Percentiles rank a stretch among this genome's conserved stretches.
Conservation (phyloP, 2,329 filamentous ascomycete species). For the Clarireedia sp. region DNA sequence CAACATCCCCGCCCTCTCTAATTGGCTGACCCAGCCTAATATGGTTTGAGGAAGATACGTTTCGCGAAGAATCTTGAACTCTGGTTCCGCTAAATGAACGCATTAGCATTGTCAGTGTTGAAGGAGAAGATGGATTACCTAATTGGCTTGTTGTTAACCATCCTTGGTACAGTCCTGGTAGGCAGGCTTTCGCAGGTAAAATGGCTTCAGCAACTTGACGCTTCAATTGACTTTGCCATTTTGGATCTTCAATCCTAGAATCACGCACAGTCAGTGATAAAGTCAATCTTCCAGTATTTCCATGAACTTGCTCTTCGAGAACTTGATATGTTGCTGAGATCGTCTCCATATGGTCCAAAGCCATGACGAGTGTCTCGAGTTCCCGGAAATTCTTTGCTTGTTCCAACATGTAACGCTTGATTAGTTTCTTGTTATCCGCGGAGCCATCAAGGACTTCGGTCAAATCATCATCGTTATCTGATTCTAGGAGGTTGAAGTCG, state of each 20-base stretch:
- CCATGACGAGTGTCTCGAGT: conserved; percentile 58
- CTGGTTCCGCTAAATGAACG: conserved; percentile 42
- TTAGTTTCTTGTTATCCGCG: conserved; percentile 28
- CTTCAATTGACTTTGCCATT: conserved; percentile 42
- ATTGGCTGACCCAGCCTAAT: conserved; percentile 71
- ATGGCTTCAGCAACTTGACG: conserved; percentile 46
- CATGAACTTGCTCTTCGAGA: conserved; percentile 19
- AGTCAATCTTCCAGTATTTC: neutral
- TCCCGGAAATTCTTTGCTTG: conserved; percentile 59
- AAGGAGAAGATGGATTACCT: conserved; percentile 10
- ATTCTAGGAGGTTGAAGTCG: conserved; percentile 28
- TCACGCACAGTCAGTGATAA: neutral
- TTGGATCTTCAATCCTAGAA: neutral
- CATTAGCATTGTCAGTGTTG: conserved; percentile 12
- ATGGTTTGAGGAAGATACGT: conserved; percentile 81
- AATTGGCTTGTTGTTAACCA: conserved; percentile 44
- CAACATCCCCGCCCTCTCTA: conserved; percentile 70
- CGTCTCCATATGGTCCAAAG: conserved; percentile 60
- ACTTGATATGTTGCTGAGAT: conserved; percentile 35
- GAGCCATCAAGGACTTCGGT: conserved; percentile 29
- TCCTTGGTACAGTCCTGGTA: conserved; percentile 54
- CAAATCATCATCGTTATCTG: conserved; percentile 23
- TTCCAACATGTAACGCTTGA: conserved; percentile 33
- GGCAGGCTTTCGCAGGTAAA: conserved; percentile 45
- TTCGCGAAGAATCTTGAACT: conserved; percentile 59